Conservation (phyloP, 768 basidiomycete genomes). For the Gymnopilus junonius region DNA sequence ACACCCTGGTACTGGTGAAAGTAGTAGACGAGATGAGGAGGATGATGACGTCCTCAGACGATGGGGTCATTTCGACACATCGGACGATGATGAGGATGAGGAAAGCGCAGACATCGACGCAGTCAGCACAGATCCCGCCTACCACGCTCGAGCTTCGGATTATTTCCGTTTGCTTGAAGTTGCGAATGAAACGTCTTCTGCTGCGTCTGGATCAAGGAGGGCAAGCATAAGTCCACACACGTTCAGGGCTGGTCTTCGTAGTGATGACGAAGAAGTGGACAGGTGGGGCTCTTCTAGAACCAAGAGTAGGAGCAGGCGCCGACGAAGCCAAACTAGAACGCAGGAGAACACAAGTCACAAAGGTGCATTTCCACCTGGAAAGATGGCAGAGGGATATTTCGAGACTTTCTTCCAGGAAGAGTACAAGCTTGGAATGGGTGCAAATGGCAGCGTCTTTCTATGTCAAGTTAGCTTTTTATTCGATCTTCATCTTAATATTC, state of each 20-base stretch:
- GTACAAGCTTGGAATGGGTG: slow-evolving; percentile 90
- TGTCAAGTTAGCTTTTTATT: slow-evolving; percentile 62
- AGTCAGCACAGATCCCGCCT: slow-evolving; percentile 43
- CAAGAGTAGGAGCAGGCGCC: slow-evolving; percentile 6
- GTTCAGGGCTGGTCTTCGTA: slow-evolving; percentile 13
- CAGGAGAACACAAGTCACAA: slow-evolving; percentile 20
- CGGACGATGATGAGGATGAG: slow-evolving; percentile 18
- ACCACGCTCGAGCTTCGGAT: slow-evolving; percentile 64
- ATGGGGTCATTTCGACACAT: slow-evolving; percentile 6
- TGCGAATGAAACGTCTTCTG: slow-evolving; percentile 65
- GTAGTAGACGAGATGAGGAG: slow-evolving; percentile 20
- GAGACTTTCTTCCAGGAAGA: slow-evolving; percentile 93
- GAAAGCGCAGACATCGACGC: slow-evolving; percentile 24
- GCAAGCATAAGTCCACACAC: slow-evolving; percentile 21
- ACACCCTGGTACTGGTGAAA: slow-evolving; percentile 15
- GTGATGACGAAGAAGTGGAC: not conserved
- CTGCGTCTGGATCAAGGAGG: slow-evolving; percentile 54
- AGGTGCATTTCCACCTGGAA: slow-evolving; percentile 62
- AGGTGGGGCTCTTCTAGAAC: not conserved
- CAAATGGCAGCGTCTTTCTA: slow-evolving; percentile 88
- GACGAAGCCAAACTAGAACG: slow-evolving; percentile 7
- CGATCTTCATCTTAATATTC: slow-evolving; percentile 11
- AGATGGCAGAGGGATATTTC: slow-evolving; percentile 93
- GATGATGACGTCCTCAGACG: slow-evolving; percentile 1
- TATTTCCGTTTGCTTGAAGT: slow-evolving; percentile 82